These are phyloP conservation scores for Apophysomyces elegans DNA, from an alignment of 371 early-diverging fungal genomes.

Conservation along the genomic window DNA sequence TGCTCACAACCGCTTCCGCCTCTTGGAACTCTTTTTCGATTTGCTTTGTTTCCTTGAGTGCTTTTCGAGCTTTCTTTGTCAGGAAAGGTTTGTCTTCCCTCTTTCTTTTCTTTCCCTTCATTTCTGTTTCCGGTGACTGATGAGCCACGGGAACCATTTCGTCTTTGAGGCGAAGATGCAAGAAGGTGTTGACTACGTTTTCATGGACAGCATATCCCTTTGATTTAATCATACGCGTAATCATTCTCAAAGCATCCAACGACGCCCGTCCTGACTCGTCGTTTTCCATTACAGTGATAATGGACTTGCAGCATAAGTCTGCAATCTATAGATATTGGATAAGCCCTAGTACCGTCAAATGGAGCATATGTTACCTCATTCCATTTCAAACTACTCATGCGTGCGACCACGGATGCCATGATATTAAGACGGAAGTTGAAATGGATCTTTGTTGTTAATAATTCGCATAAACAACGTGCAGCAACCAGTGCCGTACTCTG, in stretches of 20 bases:
- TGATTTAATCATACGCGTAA: slow-evolving; percentile 83
- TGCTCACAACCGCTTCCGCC: slow-evolving; percentile 80
- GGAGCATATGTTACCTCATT: slow-evolving; percentile 42
- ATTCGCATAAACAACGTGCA: slow-evolving; percentile 74
- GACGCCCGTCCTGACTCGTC: slow-evolving; percentile 88
- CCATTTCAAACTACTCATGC: slow-evolving; percentile 65
- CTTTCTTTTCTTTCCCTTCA: slow-evolving; percentile 48
- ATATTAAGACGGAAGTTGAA: slow-evolving; percentile 93
- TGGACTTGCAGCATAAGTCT: slow-evolving; percentile 74
- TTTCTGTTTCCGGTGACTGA: slow-evolving; percentile 44
- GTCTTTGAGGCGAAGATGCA: slow-evolving; percentile 79
- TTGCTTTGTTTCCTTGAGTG: slow-evolving; percentile 72
- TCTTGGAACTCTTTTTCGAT: slow-evolving; percentile 83
- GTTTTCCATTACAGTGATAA: slow-evolving; percentile 75
- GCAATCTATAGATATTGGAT: slow-evolving; percentile 46
- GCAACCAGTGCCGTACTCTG: slow-evolving; percentile 57
- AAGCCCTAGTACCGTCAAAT: background rate
- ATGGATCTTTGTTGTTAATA: slow-evolving; percentile 81
- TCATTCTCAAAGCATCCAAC: slow-evolving; percentile 83
- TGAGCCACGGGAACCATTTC: slow-evolving; percentile 62
- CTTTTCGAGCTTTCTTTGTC: slow-evolving; percentile 76
- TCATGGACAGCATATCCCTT: slow-evolving; percentile 76
- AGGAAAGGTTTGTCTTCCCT: slow-evolving; percentile 69
- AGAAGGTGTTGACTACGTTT: slow-evolving; percentile 72
- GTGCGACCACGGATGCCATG: slow-evolving; percentile 77